A percentile compares a stretch with the other conserved stretches of the same genome.
These are phyloP conservation scores for Microdochium nivale DNA, from an alignment of 2,329 filamentous ascomycete genomes.

Conservation along the genomic window DNA sequence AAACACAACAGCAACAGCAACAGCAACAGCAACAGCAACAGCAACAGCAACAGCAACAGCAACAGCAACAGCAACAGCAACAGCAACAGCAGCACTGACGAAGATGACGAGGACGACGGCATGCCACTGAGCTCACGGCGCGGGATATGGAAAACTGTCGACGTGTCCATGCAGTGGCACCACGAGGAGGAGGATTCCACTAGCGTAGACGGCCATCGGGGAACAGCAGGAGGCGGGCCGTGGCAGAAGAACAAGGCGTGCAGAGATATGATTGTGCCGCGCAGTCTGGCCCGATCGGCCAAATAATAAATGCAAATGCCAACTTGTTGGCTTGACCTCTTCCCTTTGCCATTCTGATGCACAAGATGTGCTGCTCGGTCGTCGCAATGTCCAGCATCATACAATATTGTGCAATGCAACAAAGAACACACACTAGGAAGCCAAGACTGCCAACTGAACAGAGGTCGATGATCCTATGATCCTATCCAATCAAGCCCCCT, in stretches of 20 bases:
- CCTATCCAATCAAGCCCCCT: no score
- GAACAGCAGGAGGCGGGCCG: neutral
- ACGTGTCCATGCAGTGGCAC: conserved; percentile 1
- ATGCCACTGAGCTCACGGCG: neutral
- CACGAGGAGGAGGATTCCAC: neutral
- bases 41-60: neutral
- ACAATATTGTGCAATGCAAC: no score
- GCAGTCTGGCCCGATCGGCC: no score
- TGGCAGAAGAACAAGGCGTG: neutral
- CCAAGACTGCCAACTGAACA: no score
- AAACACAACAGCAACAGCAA: neutral
- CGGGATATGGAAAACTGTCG: conserved; percentile 1
- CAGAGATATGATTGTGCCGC: neutral
- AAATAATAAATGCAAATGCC: no score
- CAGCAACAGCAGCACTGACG: neutral
- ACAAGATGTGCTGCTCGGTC: no score
- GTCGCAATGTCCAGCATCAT: no score
- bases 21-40: neutral
- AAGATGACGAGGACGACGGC: neutral
- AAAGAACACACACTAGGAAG: no score
- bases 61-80: neutral
- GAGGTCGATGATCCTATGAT: no score
- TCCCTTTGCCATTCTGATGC: no score
- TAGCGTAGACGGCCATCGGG: neutral
- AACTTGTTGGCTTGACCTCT: no score